Conservation (phyloP, 148 eudicot species). For the Pharnaceum exiguum region DNA sequence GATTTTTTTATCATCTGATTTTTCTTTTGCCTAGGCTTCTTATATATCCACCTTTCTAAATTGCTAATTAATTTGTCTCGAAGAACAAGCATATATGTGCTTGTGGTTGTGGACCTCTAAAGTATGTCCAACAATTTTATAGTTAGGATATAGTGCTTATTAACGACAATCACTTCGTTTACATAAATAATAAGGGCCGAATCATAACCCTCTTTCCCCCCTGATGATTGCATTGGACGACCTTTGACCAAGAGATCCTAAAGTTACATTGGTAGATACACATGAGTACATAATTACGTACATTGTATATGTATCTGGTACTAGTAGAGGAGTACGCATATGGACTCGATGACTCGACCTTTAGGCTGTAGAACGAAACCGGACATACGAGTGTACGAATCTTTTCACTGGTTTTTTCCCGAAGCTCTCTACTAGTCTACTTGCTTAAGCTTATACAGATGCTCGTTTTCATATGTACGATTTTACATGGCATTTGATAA, state of each 20-base stretch:
- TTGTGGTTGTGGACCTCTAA: constrained; percentile 15
- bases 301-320: no score
- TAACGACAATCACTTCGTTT: constrained; percentile 28
- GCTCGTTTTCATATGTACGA: no score
- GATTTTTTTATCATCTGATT: background rate
- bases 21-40: background rate
- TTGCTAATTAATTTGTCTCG: constrained; percentile 19
- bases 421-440: no score
- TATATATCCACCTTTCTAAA: background rate
- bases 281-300: no score
- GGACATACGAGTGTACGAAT: no score
- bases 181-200: background rate
- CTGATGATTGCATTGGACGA: background rate
- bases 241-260: background rate
- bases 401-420: no score
- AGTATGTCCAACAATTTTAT: constrained; percentile 5
- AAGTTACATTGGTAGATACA: background rate
- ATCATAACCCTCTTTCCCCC: constrained; percentile 2
- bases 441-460: no score
- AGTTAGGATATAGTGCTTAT: constrained; percentile 19
- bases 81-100: constrained; percentile 25
- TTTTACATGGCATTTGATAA: no score
- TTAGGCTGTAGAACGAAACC: no score
- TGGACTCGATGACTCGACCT: no score
- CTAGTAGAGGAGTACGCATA: no score